A percentile compares a stretch with the other conserved stretches of the same genome.
phyloP scores from a whole-genome alignment of 2,329 filamentous ascomycete species.

The Drechslerella dactyloides region DNA sequence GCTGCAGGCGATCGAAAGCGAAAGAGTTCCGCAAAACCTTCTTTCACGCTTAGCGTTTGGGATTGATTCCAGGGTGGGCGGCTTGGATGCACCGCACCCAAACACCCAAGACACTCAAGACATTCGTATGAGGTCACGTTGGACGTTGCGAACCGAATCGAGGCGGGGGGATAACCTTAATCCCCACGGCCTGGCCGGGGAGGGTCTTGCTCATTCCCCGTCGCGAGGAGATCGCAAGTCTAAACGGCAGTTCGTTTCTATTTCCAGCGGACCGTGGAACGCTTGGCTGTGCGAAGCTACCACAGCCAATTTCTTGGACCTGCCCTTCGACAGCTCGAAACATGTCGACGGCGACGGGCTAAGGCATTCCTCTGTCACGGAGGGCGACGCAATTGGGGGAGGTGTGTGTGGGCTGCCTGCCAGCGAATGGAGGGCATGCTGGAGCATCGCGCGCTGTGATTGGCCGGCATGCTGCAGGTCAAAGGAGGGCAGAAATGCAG shows the following conservation, averaged over 20 bases:
- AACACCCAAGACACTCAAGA: slow-evolving; percentile 33
- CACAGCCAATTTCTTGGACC: slow-evolving; percentile 42
- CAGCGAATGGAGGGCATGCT: slow-evolving; percentile 15
- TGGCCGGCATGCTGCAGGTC: slow-evolving; percentile 14
- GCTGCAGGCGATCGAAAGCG: background rate
- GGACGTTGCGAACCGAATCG: slow-evolving; percentile 42
- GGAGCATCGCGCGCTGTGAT: slow-evolving; percentile 12
- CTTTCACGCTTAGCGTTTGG: slow-evolving; percentile 57
- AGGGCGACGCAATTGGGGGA: slow-evolving; percentile 28
- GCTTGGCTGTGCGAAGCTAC: slow-evolving; percentile 48
- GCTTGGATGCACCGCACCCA: slow-evolving; percentile 32
- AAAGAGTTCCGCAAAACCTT: slow-evolving; percentile 49
- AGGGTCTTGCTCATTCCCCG: slow-evolving; percentile 11
- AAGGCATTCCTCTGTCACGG: slow-evolving; percentile 36
- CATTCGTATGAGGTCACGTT: slow-evolving; percentile 48
- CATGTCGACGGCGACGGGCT: slow-evolving; percentile 24
- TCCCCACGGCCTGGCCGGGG: slow-evolving; percentile 23
- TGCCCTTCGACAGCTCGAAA: slow-evolving; percentile 32
- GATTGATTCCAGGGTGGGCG: slow-evolving; percentile 52
- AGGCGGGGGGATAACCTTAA: slow-evolving; percentile 49
- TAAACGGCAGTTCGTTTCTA: slow-evolving; percentile 45
- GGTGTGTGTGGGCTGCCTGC: background rate
- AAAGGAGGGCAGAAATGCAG: slow-evolving; percentile 43
- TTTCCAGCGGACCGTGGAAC: slow-evolving; percentile 48
- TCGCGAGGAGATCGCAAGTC: slow-evolving; percentile 32